Percentiles rank a stretch among this genome's conserved stretches.
These are phyloP conservation scores for Leucogyrophana mollusca DNA, from an alignment of 768 basidiomycete species.

Conservation along the genomic window DNA sequence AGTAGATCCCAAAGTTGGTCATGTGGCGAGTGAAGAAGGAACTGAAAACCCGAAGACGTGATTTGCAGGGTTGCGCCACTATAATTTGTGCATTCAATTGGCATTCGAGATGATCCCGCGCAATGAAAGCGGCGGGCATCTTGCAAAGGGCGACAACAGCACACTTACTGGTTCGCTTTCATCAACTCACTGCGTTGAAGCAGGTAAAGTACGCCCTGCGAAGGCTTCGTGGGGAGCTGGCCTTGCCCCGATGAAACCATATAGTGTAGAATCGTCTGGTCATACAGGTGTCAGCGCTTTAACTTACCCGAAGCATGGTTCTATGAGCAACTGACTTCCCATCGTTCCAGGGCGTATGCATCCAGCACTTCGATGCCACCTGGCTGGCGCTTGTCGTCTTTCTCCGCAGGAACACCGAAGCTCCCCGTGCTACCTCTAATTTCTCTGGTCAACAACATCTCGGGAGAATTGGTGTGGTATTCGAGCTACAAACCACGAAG, in stretches of 20 bases:
- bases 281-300: not conserved
- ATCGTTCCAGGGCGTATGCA: conserved; percentile 79
- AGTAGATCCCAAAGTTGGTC: conserved; percentile 94
- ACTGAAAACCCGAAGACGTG: conserved; percentile 94
- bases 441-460: conserved; percentile 5
- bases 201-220: conserved; percentile 80
- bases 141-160: not conserved
- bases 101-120: not conserved
- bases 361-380: conserved; percentile 65
- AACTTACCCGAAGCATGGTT: too few relatives aligned
- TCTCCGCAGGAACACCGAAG: conserved; percentile 77
- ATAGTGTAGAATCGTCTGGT: conserved; percentile 91
- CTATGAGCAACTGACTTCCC: conserved; percentile 74
- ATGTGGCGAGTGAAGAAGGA: conserved; percentile 91
- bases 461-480: not conserved
- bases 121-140: too few relatives aligned
- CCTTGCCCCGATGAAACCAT: conserved; percentile 94
- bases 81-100: conserved; percentile 7
- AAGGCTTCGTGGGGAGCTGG: conserved; percentile 72
- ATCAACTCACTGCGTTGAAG: conserved; percentile 86
- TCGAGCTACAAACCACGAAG: too few relatives aligned
- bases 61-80: conserved; percentile 70
- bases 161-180: conserved; percentile 62
- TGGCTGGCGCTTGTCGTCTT: conserved; percentile 57
- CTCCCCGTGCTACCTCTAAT: conserved; percentile 73